Evolutionary conservation across 306 rosid species (phyloP).

Genomic region (Cucurbita pepo): DNA sequence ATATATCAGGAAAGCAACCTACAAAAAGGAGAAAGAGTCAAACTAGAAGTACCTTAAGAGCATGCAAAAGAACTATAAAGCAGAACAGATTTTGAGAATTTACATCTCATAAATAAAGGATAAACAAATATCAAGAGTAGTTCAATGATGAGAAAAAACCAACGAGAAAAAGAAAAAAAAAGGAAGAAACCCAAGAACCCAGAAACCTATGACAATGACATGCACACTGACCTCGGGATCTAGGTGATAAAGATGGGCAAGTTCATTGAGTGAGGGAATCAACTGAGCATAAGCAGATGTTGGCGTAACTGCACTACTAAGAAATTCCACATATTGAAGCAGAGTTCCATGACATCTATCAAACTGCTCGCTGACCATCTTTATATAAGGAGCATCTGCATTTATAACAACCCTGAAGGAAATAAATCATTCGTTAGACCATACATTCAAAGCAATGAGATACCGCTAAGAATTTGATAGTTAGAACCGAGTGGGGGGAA

Average conservation of each 20-base stretch:
- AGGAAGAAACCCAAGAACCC: not conserved
- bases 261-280: slow-evolving; percentile 74
- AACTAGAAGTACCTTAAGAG: not conserved
- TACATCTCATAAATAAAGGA: not conserved
- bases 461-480: not conserved
- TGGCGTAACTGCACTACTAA: slow-evolving; percentile 72
- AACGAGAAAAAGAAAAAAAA: not conserved
- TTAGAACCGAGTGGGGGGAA: not conserved
- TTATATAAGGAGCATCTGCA: slow-evolving; percentile 88
- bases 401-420: slow-evolving; percentile 68
- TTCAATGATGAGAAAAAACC: not conserved
- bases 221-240: slow-evolving; percentile 67
- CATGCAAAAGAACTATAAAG: not conserved
- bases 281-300: slow-evolving; percentile 61
- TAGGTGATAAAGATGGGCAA: slow-evolving; percentile 77
- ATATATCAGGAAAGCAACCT: slow-evolving; percentile 94
- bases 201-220: not conserved
- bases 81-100: not conserved
- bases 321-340: slow-evolving; percentile 90
- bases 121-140: not conserved
- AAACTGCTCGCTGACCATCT: slow-evolving; percentile 93
- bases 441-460: not conserved
- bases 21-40: slow-evolving; percentile 4
- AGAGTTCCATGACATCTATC: slow-evolving; percentile 96
- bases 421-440: not conserved